Evolutionary conservation across 2,329 filamentous ascomycete genomes (phyloP).

Genomic region (Tricladium varicosporioides): DNA sequence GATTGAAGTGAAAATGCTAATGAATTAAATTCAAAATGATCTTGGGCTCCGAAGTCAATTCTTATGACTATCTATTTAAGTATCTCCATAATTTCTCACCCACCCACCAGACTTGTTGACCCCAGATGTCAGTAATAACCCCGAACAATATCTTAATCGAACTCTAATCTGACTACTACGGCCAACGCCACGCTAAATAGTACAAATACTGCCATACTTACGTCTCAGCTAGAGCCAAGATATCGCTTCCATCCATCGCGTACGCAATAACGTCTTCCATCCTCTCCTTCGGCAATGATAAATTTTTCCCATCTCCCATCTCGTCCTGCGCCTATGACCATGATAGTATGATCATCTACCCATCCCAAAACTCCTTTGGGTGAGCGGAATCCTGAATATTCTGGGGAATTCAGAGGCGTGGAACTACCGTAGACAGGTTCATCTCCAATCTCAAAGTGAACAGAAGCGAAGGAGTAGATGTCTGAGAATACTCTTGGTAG

Average conservation of each 20-base stretch:
- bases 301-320: slow-evolving; percentile 91
- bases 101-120: too few relatives aligned
- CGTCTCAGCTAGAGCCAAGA: slow-evolving; percentile 43
- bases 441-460: slow-evolving; percentile 79
- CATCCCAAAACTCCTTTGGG: slow-evolving; percentile 86
- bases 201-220: slow-evolving; percentile 5
- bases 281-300: slow-evolving; percentile 63
- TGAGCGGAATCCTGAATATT: slow-evolving; percentile 47
- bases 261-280: slow-evolving; percentile 64
- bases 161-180: not conserved
- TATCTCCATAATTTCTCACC: too few relatives aligned
- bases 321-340: slow-evolving; percentile 75
- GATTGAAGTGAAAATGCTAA: too few relatives aligned
- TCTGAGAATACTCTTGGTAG: slow-evolving; percentile 88
- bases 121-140: too few relatives aligned
- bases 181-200: slow-evolving; percentile 26
- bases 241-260: slow-evolving; percentile 84
- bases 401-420: slow-evolving; percentile 44
- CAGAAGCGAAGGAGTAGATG: slow-evolving; percentile 78
- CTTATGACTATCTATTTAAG: too few relatives aligned
- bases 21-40: too few relatives aligned
- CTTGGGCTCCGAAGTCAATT: too few relatives aligned
- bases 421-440: slow-evolving; percentile 66
- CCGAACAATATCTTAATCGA: too few relatives aligned
- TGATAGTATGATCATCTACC: slow-evolving; percentile 69